A percentile compares a stretch with the other conserved stretches of the same genome.
phyloP scores from a whole-genome alignment of 2,329 filamentous ascomycete species.

The Paraphoma chrysanthemicola region DNA sequence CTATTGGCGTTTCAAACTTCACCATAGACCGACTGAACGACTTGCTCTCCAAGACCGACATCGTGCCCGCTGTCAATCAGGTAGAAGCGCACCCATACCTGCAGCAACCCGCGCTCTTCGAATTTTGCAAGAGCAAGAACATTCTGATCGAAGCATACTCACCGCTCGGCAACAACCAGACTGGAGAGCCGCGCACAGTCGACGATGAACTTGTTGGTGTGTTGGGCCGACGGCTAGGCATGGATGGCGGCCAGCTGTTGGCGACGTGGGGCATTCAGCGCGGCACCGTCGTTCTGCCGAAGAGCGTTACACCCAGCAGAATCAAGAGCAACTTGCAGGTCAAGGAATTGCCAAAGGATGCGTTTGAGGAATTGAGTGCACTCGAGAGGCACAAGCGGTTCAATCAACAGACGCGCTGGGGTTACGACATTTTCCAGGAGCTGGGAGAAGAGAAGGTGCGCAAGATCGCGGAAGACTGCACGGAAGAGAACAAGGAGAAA shows the following conservation, averaged over 20 bases:
- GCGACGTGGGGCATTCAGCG: constrained; percentile 80
- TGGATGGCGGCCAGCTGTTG: constrained; percentile 75
- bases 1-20: constrained; percentile 86
- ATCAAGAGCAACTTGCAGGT: constrained; percentile 75
- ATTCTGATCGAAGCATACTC: constrained; percentile 78
- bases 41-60: constrained; percentile 66
- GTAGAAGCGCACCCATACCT: constrained; percentile 72
- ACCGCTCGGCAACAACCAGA: constrained; percentile 69
- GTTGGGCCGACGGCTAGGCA: constrained; percentile 56
- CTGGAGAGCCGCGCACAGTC: constrained; percentile 63
- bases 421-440: constrained; percentile 34
- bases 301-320: constrained; percentile 74
- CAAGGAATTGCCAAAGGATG: constrained; percentile 72
- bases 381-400: constrained; percentile 34
- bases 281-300: constrained; percentile 83
- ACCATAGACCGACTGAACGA: constrained; percentile 77
- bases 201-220: constrained; percentile 43
- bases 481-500: constrained; percentile 27
- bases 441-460: constrained; percentile 25
- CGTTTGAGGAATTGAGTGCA: constrained; percentile 68
- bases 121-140: constrained; percentile 72
- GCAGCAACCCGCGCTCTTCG: constrained; percentile 58
- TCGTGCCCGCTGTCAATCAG: constrained; percentile 76
- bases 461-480: constrained; percentile 23
- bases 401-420: constrained; percentile 32